Conservation (phyloP, 2,329 filamentous ascomycete genomes). For the Phyllosticta citrichinensis region DNA sequence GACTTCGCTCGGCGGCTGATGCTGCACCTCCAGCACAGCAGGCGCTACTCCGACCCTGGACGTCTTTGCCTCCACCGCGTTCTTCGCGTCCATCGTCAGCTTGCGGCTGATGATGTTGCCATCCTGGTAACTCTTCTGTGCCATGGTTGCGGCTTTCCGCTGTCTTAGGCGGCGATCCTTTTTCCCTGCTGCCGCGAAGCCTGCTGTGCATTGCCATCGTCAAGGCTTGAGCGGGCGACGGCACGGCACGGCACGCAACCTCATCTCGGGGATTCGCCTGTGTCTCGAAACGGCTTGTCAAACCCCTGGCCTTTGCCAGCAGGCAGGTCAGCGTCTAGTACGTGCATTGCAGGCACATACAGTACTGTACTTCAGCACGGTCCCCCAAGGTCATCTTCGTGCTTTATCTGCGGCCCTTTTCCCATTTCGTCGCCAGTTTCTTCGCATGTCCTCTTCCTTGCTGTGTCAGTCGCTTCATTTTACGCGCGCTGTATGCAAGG, state of each 20-base stretch:
- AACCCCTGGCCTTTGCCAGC: not conserved
- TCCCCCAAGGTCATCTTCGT: not conserved
- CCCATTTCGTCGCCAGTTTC: not conserved
- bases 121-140: not conserved
- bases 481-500: not conserved
- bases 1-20: not conserved
- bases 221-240: not conserved
- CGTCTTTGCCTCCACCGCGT: not conserved
- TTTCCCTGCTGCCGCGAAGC: not conserved
- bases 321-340: not conserved
- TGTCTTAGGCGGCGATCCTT: conserved; percentile 4
- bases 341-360: not conserved
- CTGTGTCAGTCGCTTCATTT: not conserved
- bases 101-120: not conserved
- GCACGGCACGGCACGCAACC: conserved; percentile 9
- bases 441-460: not conserved
- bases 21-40: not conserved
- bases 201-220: not conserved
- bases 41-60: not conserved
- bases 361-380: conserved; percentile 4
- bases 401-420: not conserved
- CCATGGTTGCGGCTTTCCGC: conserved; percentile 2
- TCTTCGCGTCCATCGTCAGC: not conserved
- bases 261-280: conserved; percentile 6
- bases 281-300: not conserved